Conservation (phyloP, 1,139 yeast genomes). For the Sugiyamaella pinicola region DNA sequence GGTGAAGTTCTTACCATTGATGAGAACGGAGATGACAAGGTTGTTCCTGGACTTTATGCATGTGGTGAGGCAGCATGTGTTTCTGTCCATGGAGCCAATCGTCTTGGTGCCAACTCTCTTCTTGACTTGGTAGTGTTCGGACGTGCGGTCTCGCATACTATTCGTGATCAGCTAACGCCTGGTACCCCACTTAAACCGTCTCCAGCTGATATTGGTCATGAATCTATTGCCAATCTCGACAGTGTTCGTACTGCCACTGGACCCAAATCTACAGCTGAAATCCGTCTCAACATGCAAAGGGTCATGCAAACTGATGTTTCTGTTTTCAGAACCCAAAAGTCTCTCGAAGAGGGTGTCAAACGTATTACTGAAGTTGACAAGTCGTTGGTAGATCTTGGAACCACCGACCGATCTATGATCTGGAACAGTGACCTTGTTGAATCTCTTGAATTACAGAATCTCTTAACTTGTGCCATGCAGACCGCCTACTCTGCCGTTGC, state of each 20-base stretch:
- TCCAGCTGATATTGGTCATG: conserved; percentile 84
- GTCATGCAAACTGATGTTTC: conserved; percentile 98
- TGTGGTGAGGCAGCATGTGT: conserved; percentile 99
- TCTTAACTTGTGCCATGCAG: conserved; percentile 96
- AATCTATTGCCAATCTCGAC: conserved; percentile 89
- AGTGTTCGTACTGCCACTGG: conserved; percentile 84
- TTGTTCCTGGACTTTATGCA: conserved; percentile 92
- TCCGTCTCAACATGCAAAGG: conserved; percentile 90
- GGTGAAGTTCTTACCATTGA: conserved; percentile 90
- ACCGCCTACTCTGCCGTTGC: conserved; percentile 94
- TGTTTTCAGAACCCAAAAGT: conserved; percentile 92
- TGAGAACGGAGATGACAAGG: conserved; percentile 85
- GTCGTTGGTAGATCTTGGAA: conserved; percentile 71
- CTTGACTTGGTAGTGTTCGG: conserved; percentile 97
- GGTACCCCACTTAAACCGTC: conserved; percentile 81
- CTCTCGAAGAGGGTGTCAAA: conserved; percentile 88
- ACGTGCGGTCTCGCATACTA: conserved; percentile 95
- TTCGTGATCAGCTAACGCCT: conserved; percentile 81
- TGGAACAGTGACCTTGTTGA: conserved; percentile 97
- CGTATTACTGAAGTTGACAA: conserved; percentile 76
- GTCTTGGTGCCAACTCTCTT: conserved; percentile 98
- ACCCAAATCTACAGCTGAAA: conserved; percentile 76
- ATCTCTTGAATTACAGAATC: conserved; percentile 93
- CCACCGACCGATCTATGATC: conserved; percentile 95
- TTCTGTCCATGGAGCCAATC: conserved; percentile 98